Evolutionary conservation across 305 asterid genomes (phyloP), one percentile per base, ranked within the genome.

Genomic region (Fraxinus platypoda): DNA sequence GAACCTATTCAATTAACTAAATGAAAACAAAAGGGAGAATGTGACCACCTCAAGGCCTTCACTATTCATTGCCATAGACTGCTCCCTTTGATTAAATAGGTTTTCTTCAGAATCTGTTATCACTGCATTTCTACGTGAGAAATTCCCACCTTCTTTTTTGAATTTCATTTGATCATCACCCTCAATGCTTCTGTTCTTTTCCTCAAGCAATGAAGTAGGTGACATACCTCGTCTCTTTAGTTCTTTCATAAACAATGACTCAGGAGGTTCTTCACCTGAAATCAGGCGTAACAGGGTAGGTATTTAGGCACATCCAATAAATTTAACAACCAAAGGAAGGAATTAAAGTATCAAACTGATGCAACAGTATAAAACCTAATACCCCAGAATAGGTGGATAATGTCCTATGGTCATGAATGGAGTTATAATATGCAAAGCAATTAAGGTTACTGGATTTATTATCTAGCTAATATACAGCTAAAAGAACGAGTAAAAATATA

Each of bases 251-350:
- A 96, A 96, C 85, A 96, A 88, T 31, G 99, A 96, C 84, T 96
- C 98, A 0, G 99, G 94, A 83, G 98, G 94, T 85, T 96, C 99
- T 82, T 96, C 98, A 81, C 97, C 98, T 96, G 91, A 82, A 78
- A 89, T 57, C 28, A 83, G 57, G 37, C 1, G 0, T 6, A 21
- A 59, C 2, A 28, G 78, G 74, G 64, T 34, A 26, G 59, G 78
- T 17, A 35, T 30, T 72, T 52, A 46, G 49, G 79, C 66, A 25
- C 68, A 70, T 68, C 43, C 70, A 68, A 70, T 75, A 34, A 33
- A 72, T 23, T 73, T 76, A 81, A 70, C 52, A 73, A 72, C 57
- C 31, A 38, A 37, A 66, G 15, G 78, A 75, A 79, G 46, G 35
- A 66, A 66, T 12, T 66, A 12, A 28, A 11, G 74, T 66, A 66